These are phyloP conservation scores for Vaccinium macrocarpon DNA, from an alignment of 148 eudicot species.

Conservation along the genomic window DNA sequence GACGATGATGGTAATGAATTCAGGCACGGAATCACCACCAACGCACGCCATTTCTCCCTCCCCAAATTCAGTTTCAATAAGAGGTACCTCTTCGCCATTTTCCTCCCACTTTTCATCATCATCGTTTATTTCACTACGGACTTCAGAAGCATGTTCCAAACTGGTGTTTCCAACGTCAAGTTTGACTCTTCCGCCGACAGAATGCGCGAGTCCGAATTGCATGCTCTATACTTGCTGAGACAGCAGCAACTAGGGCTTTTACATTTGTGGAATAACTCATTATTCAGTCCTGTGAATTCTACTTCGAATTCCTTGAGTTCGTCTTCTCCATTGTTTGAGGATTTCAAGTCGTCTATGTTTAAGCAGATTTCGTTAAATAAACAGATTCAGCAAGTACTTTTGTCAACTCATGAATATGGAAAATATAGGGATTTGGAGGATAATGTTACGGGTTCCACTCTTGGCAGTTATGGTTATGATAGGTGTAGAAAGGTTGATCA, in stretches of 20 bases:
- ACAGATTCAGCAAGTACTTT: slow-evolving; percentile 64
- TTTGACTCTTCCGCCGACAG: slow-evolving; percentile 28
- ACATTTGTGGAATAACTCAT: slow-evolving; percentile 47
- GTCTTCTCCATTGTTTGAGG: slow-evolving; percentile 23
- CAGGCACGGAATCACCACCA: slow-evolving; percentile 11
- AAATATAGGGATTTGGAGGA: slow-evolving; percentile 32
- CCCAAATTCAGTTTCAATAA: slow-evolving; percentile 35
- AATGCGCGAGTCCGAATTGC: slow-evolving; percentile 72
- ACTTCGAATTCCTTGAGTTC: slow-evolving; percentile 15
- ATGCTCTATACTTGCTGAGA: slow-evolving; percentile 53
- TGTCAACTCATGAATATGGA: slow-evolving; percentile 57
- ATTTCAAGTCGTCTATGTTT: slow-evolving; percentile 40
- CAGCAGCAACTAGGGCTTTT: slow-evolving; percentile 63
- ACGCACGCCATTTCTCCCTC: slow-evolving; percentile 19
- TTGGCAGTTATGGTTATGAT: slow-evolving; percentile 27
- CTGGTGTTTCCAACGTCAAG: slow-evolving; percentile 24
- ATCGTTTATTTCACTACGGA: slow-evolving; percentile 52
- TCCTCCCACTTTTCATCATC: slow-evolving; percentile 43
- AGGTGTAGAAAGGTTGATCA: slow-evolving; percentile 61
- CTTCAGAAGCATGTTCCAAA: slow-evolving; percentile 32
- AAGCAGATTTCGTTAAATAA: slow-evolving; percentile 64
- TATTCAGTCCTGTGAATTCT: slow-evolving; percentile 13
- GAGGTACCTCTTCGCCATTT: slow-evolving; percentile 54
- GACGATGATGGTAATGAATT: slow-evolving; percentile 17
- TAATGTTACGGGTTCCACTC: slow-evolving; percentile 36